Percentiles rank a stretch among this genome's conserved stretches.
Conservation (phyloP, 2,329 filamentous ascomycete species). For the Biscogniauxia mediterranea region DNA sequence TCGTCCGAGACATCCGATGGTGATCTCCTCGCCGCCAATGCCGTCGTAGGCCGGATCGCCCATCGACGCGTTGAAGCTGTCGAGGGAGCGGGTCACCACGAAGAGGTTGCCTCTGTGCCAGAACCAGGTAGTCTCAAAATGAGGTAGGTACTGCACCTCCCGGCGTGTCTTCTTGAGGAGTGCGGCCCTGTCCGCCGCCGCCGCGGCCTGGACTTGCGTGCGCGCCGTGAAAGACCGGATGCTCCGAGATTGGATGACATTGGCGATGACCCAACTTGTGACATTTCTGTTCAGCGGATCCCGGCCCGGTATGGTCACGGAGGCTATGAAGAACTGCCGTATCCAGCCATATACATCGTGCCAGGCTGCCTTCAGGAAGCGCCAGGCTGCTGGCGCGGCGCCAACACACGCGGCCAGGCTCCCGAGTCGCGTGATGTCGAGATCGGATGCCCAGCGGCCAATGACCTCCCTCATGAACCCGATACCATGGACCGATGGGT, state of each 20-base stretch:
- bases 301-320: constrained; percentile 41
- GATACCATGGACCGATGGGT: constrained; percentile 33
- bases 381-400: constrained; percentile 40
- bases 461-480: constrained; percentile 38
- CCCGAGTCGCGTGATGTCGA: constrained; percentile 46
- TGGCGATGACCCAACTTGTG: constrained; percentile 43
- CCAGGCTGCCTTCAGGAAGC: constrained; percentile 37
- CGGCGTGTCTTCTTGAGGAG: constrained; percentile 42
- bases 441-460: constrained; percentile 39
- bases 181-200: constrained; percentile 36
- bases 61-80: constrained; percentile 36
- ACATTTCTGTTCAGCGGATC: constrained; percentile 46
- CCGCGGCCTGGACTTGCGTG: constrained; percentile 36
- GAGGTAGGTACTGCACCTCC: constrained; percentile 43
- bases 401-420: constrained; percentile 45
- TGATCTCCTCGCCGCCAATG: constrained; percentile 45
- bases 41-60: constrained; percentile 45
- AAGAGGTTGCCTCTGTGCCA: constrained; percentile 47
- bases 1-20: constrained; percentile 49
- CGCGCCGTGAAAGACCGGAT: constrained; percentile 44
- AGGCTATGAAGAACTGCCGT: constrained; percentile 42
- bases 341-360: constrained; percentile 40
- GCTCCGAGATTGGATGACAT: constrained; percentile 36
- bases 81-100: constrained; percentile 41
- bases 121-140: constrained; percentile 48